Evolutionary conservation across 2,329 filamentous ascomycete genomes (phyloP).

Genomic region (Herpomyces periplanetae): DNA sequence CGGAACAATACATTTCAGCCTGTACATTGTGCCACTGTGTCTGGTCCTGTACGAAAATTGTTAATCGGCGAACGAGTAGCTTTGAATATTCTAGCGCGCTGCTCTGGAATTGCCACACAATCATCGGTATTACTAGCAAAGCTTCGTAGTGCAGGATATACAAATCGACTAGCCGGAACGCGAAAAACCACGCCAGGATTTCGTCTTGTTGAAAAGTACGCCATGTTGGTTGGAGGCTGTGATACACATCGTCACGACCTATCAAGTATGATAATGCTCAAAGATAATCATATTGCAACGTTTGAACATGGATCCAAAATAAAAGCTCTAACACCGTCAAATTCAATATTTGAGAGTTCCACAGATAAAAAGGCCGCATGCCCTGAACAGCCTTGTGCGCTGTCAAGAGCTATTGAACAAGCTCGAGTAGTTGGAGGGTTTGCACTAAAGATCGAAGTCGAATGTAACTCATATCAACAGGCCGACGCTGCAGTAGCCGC

Average conservation of each 20-base stretch:
- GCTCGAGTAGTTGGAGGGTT: constrained; percentile 59
- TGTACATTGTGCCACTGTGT: constrained; percentile 38
- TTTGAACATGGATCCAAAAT: constrained; percentile 58
- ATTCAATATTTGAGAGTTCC: no score
- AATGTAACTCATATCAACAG: constrained; percentile 54
- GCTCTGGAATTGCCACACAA: constrained; percentile 51
- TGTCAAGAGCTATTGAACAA: constrained; percentile 43
- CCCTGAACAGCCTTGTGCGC: no score
- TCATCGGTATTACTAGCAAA: constrained; percentile 12
- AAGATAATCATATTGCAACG: constrained; percentile 95
- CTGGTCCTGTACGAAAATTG: constrained; percentile 39
- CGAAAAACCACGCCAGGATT: constrained; percentile 92
- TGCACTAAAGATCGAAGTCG: constrained; percentile 72
- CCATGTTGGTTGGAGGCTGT: constrained; percentile 69
- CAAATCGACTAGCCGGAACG: constrained; percentile 56
- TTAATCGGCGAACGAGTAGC: constrained; percentile 77
- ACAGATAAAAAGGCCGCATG: no score
- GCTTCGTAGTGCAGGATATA: constrained; percentile 23
- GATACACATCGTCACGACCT: constrained; percentile 74
- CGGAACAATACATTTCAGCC: no score
- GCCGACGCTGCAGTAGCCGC: constrained; percentile 66
- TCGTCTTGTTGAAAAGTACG: constrained; percentile 83
- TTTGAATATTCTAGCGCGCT: constrained; percentile 55
- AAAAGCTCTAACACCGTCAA: constrained; percentile 5
- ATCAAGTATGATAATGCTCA: constrained; percentile 75